Evolutionary conservation across 345 rosid species (phyloP), one percentile per base, ranked within the genome.

Genomic region (Rhodamnia argentea): DNA sequence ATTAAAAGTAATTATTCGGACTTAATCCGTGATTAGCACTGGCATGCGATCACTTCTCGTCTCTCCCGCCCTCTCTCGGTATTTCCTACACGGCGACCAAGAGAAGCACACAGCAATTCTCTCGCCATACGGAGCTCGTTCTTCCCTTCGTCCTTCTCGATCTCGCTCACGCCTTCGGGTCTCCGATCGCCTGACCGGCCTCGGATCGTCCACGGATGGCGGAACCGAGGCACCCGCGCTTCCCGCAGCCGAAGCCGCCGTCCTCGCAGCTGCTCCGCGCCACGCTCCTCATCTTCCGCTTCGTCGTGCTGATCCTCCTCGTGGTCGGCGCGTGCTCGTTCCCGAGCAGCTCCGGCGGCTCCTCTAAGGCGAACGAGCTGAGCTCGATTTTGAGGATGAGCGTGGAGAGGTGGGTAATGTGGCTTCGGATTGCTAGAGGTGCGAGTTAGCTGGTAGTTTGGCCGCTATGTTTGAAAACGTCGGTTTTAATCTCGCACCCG

Each of bases 271-370:
- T 93, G 88, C 85, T 94, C 53, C 87, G 92, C 82, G 88, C 93
- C 13, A 59, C 89, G 89, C 88, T 96, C 84, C 83, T 94, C 76
- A 89, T 91, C 90, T 90, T 92, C 89, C 92, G 97, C 40, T 91
- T 95, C 90, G 92, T 92, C 70, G 90, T 93, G 84, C 87, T 96
- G 88, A 85, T 94, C 87, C 97, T 96, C 84, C 95, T 96, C 52
- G 92, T 90, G 7, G 89, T 97, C 70, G 97, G 97, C 15, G 92
- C 94, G 83, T 88, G 92, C 90, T 94, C 96, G 44, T 87, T 96
- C 81, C 97, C 98, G 20, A 93, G 92, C 91, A 83, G 84, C 87
- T 89, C 92, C 84, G 88, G 84, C 24, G 91, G 83, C 85, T 90
- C 93, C 23, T 88, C 86, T 82, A 91, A 90, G 84, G 93, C 98